phyloP scores from a whole-genome alignment of 345 rosid genomes.

The Hypericum androsaemum region DNA sequence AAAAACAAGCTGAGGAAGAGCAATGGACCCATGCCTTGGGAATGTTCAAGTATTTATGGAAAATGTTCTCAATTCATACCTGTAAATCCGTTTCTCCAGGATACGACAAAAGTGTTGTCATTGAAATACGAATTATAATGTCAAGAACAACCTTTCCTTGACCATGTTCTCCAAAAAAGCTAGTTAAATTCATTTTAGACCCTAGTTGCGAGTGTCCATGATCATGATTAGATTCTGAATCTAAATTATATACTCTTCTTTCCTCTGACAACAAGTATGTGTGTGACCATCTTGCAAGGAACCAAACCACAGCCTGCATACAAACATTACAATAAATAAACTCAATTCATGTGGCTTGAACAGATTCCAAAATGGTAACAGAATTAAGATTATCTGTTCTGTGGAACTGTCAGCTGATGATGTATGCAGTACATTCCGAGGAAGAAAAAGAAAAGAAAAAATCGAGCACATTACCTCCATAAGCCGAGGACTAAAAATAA shows the following conservation, averaged over 20 bases:
- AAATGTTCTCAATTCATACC: conserved; percentile 33
- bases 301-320: conserved; percentile 89
- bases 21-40: not conserved
- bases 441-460: conserved; percentile 4
- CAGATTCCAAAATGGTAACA: not conserved
- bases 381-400: too few species aligned
- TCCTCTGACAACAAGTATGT: conserved; percentile 81
- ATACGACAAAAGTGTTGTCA: conserved; percentile 67
- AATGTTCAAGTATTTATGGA: not conserved
- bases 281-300: conserved; percentile 90
- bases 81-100: conserved; percentile 96
- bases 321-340: conserved; percentile 7
- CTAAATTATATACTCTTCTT: conserved; percentile 28
- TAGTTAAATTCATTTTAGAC: conserved; percentile 46
- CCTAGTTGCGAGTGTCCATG: conserved; percentile 37
- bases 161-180: conserved; percentile 68
- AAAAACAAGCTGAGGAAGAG: not conserved
- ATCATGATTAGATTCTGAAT: conserved; percentile 30
- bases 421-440: not conserved
- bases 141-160: conserved; percentile 77
- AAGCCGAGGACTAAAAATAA: conserved; percentile 90
- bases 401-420: not conserved
- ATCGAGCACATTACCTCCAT: conserved; percentile 60
- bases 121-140: conserved; percentile 63
- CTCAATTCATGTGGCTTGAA: conserved; percentile 3